phyloP scores from a whole-genome alignment of 768 basidiomycete genomes.

The Fomitopsis serialis region DNA sequence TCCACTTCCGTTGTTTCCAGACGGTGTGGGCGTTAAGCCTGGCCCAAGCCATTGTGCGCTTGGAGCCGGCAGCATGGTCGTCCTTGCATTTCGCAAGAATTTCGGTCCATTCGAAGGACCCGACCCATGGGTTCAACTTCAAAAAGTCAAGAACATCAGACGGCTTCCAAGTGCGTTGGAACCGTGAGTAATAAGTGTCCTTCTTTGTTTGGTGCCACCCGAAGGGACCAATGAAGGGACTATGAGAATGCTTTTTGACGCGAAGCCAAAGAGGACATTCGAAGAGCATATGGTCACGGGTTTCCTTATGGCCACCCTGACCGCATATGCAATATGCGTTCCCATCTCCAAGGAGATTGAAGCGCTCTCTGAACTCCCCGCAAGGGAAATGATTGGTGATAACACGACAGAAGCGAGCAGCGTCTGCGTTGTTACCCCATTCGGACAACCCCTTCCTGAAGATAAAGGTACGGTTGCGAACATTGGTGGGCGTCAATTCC shows the following conservation, averaged over 20 bases:
- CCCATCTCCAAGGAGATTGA: not conserved
- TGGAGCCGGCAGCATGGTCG: too few species aligned
- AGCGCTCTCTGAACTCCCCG: slow-evolving; percentile 3
- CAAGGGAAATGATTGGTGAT: slow-evolving; percentile 2
- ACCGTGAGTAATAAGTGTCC: too few species aligned
- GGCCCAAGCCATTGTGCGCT: too few species aligned
- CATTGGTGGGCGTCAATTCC: not conserved
- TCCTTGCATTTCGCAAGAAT: too few species aligned
- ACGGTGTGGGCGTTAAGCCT: too few species aligned
- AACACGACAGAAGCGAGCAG: not conserved
- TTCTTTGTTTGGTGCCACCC: not conserved
- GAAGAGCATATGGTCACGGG: not conserved
- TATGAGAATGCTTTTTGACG: not conserved
- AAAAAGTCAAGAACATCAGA: not conserved
- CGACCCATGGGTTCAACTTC: not conserved
- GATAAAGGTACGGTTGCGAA: not conserved
- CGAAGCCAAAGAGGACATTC: slow-evolving; percentile 1
- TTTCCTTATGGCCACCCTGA: not conserved
- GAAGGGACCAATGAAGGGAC: not conserved
- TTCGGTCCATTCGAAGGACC: not conserved
- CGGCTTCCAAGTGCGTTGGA: not conserved
- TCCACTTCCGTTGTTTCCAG: too few species aligned
- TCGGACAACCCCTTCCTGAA: not conserved
- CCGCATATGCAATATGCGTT: not conserved
- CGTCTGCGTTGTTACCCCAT: not conserved